Evolutionary conservation across 2,329 filamentous ascomycete species (phyloP), one percentile per base, ranked within the genome.

Genomic region (Sphaerulina vaccinii): DNA sequence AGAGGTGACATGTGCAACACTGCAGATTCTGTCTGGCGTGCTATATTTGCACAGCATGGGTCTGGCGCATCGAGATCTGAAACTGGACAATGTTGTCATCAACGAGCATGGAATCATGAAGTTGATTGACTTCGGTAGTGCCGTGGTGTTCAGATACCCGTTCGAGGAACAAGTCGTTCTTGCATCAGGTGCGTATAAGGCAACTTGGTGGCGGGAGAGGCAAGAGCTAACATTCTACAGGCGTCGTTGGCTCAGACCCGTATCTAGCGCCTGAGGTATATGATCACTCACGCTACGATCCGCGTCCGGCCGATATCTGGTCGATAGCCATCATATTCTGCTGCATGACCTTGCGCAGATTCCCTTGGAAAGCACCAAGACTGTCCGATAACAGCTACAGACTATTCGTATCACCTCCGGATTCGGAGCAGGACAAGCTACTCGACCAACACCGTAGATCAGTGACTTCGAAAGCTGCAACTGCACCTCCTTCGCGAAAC

Each of bases 51-150:
- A 99, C 71, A 88, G 88, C 68, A 93, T 96, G 83, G 93, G 93
- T 2, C 76, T 99, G 46, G 91, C 93, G 9, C 93, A 99, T 72
- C 84, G 93, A 38, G 93, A 99, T 76, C 68, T 99, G 64, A 99
- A 99, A 73, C 74, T 99, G 63, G 93, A 99, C 74, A 99, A 99
- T 62, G 93, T 99, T 16, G 93, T 99, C 22, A 91, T 99, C 54
- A 97, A 91, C 67, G 88, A 95, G 66, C 83, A 87, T 65, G 93
- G 93, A 2, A 97, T 99, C 63, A 96, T 99, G 90, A 99, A 99
- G 73, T 88, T 99, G 59, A 99, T 99, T 65, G 93, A 99, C 70
- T 99, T 99, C 72, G 93, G 93, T 21, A 97, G 91, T 73, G 92
- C 93, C 0, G 91, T 93, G 60, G 92, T 99, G 35, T 99, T 96